phyloP scores from a whole-genome alignment of 2,329 filamentous ascomycete species.

The Diatrype stigma region DNA sequence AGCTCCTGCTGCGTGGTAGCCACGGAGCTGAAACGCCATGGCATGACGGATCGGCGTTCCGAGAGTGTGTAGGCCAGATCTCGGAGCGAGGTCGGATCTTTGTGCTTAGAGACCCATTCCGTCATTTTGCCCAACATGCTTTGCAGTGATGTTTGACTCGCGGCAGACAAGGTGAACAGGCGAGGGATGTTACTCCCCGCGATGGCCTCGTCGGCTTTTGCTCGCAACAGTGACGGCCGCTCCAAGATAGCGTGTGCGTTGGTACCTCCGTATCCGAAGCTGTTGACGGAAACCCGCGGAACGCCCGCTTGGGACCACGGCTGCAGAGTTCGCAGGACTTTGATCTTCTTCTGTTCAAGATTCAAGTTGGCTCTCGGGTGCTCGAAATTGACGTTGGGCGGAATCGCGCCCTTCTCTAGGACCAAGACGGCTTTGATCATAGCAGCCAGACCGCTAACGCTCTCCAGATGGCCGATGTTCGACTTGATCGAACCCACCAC shows the following conservation, averaged over 20 bases:
- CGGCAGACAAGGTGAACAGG: no score
- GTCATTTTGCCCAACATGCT: no score
- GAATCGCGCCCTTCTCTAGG: slow-evolving; percentile 14
- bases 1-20: not conserved
- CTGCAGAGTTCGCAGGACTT: not conserved
- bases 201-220: not conserved
- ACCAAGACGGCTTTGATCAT: slow-evolving; percentile 17
- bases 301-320: not conserved
- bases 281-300: slow-evolving; percentile 14
- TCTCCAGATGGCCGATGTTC: slow-evolving; percentile 16
- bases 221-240: not conserved
- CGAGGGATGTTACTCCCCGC: not conserved
- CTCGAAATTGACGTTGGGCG: slow-evolving; percentile 13
- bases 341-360: not conserved
- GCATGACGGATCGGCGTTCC: not conserved
- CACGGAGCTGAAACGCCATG: not conserved
- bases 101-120: no score
- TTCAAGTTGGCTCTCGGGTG: slow-evolving; percentile 1
- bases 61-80: not conserved
- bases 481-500: slow-evolving; percentile 11
- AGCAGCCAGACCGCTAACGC: slow-evolving; percentile 12
- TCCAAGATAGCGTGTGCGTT: slow-evolving; percentile 23
- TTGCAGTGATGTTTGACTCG: no score
- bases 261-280: slow-evolving; percentile 28
- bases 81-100: not conserved